Percentiles rank a stretch among this genome's conserved stretches.
Evolutionary conservation across 2,329 filamentous ascomycete species (phyloP).

Genomic region (Cyphellophora attinorum): DNA sequence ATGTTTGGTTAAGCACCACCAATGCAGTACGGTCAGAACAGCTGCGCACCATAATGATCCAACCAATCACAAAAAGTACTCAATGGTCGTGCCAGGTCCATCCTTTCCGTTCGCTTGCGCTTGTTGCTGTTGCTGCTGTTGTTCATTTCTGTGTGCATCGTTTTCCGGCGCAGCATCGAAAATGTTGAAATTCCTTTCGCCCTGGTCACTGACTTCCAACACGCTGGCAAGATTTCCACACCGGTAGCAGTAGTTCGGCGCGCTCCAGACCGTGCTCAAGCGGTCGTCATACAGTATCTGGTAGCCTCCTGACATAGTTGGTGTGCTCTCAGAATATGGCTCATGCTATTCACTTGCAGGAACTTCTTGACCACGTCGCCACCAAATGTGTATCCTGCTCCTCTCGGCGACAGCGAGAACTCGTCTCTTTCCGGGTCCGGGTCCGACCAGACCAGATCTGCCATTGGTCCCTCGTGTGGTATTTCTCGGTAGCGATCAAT

Average conservation of each 20-base stretch:
- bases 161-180: slow-evolving; percentile 97
- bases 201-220: slow-evolving; percentile 85
- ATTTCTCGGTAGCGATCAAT: slow-evolving; percentile 98
- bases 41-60: not conserved
- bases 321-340: slow-evolving; percentile 93
- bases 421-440: slow-evolving; percentile 96
- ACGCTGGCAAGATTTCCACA: slow-evolving; percentile 98
- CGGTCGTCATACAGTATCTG: slow-evolving; percentile 94
- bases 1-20: too few species aligned
- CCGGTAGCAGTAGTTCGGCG: slow-evolving; percentile 89
- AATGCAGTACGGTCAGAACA: too few species aligned
- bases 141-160: slow-evolving; percentile 71
- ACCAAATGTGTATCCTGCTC: slow-evolving; percentile 94
- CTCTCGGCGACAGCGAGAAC: slow-evolving; percentile 85
- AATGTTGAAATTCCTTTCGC: slow-evolving; percentile 93
- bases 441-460: slow-evolving; percentile 97
- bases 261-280: slow-evolving; percentile 94
- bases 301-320: slow-evolving; percentile 97
- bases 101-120: slow-evolving; percentile 37
- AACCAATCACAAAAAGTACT: slow-evolving; percentile 40
- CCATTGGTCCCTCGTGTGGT: slow-evolving; percentile 97
- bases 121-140: slow-evolving; percentile 56
- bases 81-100: slow-evolving; percentile 44
- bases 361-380: slow-evolving; percentile 98
- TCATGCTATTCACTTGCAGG: slow-evolving; percentile 93